Percentiles rank a stretch among this genome's conserved stretches.
Conservation (phyloP, 1,284 basidiomycete genomes). For the Rhodofomes roseus region DNA sequence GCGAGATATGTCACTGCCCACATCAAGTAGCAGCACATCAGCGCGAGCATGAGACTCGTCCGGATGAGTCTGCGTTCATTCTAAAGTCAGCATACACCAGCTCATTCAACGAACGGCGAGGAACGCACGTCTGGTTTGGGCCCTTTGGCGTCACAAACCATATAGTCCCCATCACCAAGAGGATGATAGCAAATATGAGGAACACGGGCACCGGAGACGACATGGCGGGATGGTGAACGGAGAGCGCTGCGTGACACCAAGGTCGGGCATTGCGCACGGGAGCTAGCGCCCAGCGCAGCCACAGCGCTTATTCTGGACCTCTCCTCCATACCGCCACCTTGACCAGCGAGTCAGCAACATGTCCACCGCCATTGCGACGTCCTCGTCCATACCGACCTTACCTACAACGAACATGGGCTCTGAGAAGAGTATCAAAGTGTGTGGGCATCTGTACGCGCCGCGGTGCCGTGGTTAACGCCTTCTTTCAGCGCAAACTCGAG, state of each 20-base stretch:
- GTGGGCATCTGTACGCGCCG: slow-evolving; percentile 5
- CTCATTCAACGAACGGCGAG: neutral
- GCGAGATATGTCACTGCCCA: slow-evolving; percentile 94
- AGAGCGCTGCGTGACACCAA: neutral
- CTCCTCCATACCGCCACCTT: neutral
- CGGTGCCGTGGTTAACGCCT: slow-evolving; percentile 14
- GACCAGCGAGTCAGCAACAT: neutral
- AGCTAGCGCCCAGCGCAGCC: too few relatives aligned
- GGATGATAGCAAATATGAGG: slow-evolving; percentile 47
- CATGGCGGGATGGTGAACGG: slow-evolving; percentile 20
- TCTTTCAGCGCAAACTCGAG: slow-evolving; percentile 62
- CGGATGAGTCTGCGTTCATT: slow-evolving; percentile 65
- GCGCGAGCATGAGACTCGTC: slow-evolving; percentile 70
- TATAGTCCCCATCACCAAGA: slow-evolving; percentile 60
- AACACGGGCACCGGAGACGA: slow-evolving; percentile 36
- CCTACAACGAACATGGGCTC: neutral
- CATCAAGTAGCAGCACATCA: slow-evolving; percentile 86
- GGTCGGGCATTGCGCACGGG: too few relatives aligned
- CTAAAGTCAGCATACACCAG: neutral
- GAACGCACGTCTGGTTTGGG: slow-evolving; percentile 80
- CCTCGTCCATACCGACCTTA: neutral
- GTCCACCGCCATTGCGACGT: neutral
- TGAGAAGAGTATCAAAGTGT: slow-evolving; percentile 23
- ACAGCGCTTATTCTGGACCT: neutral
- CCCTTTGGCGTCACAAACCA: slow-evolving; percentile 81